Conservation (phyloP, 139 green algal species). For the Trebouxia sp. region DNA sequence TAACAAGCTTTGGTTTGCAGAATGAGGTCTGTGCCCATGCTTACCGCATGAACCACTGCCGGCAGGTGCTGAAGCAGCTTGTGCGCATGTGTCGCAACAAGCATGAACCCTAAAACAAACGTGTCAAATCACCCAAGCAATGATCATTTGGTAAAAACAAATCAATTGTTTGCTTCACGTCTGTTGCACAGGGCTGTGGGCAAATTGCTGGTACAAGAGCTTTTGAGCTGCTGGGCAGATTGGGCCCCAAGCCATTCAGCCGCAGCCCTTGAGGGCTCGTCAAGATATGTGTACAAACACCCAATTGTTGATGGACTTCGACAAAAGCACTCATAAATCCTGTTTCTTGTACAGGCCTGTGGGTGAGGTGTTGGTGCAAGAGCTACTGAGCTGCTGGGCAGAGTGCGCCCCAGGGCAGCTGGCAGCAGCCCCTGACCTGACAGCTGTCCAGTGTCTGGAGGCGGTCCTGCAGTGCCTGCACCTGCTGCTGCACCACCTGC, state of each 20-base stretch:
- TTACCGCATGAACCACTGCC: neutral
- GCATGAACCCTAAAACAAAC: neutral
- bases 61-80: too few species aligned
- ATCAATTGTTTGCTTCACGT: neutral
- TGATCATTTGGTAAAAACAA: too few species aligned
- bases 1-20: neutral
- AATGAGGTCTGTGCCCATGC: neutral
- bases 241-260: too few species aligned
- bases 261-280: too few species aligned
- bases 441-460: slow-evolving; percentile 18
- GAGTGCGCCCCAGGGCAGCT: slow-evolving; percentile 28
- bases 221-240: too few species aligned
- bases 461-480: slow-evolving; percentile 15
- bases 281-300: too few species aligned
- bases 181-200: neutral
- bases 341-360: neutral
- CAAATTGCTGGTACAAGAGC: neutral
- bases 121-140: neutral
- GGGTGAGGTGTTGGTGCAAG: neutral
- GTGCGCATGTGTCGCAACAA: neutral
- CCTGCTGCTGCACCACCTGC: slow-evolving; percentile 11
- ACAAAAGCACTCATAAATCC: neutral
- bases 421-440: slow-evolving; percentile 11
- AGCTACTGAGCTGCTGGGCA: slow-evolving; percentile 13
- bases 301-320: too few species aligned